A percentile compares a stretch with the other conserved stretches of the same genome.
phyloP scores from a whole-genome alignment of 1,284 basidiomycete species.

The Bjerkandera adusta region DNA sequence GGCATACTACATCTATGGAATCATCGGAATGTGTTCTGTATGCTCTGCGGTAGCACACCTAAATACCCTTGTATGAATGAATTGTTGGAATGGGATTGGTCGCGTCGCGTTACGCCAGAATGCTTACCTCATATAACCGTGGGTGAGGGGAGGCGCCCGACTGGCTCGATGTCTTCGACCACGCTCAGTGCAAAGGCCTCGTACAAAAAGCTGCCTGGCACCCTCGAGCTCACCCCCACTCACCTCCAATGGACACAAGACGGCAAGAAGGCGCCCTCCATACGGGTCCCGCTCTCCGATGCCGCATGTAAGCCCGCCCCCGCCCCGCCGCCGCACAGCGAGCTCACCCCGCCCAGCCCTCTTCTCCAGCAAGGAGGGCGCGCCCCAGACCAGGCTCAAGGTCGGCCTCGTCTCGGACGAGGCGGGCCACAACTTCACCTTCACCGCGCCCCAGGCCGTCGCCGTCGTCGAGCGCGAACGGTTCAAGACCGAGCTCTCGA shows the following conservation, averaged over 20 bases:
- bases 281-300: constrained; percentile 59
- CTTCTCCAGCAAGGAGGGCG: constrained; percentile 80
- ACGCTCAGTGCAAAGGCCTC: constrained; percentile 67
- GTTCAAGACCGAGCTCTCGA: constrained; percentile 76
- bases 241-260: constrained; percentile 75
- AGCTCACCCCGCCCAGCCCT: constrained; percentile 45
- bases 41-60: too few species aligned
- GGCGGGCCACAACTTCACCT: constrained; percentile 77
- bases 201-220: constrained; percentile 76
- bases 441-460: constrained; percentile 59
- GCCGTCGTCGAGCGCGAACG: constrained; percentile 69
- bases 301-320: constrained; percentile 51
- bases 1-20: too few species aligned
- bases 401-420: constrained; percentile 64
- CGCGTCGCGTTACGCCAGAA: too few species aligned
- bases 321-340: constrained; percentile 15
- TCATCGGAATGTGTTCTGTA: too few species aligned
- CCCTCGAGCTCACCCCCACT: constrained; percentile 64
- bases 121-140: constrained; percentile 31
- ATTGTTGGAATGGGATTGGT: too few species aligned
- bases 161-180: constrained; percentile 45
- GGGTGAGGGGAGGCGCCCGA: constrained; percentile 14
- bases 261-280: constrained; percentile 55
- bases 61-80: too few species aligned
- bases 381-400: constrained; percentile 73